These are phyloP conservation scores for Neurospora sp. DNA, from an alignment of 495 filamentous ascomycete genomes.

Conservation along the genomic window DNA sequence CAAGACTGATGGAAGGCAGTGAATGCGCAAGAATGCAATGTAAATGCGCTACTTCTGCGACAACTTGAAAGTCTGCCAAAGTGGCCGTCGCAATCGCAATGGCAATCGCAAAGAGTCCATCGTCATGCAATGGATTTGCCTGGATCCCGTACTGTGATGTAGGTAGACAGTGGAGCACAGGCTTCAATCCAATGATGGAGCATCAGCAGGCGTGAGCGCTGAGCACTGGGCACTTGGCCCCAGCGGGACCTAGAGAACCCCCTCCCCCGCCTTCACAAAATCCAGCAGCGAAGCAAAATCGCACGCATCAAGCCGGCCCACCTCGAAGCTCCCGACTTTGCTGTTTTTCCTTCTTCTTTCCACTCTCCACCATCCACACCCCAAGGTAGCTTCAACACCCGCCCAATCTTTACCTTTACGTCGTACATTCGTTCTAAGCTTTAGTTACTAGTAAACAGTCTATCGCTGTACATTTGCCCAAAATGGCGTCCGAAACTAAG, in stretches of 20 bases:
- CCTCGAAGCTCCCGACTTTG: constrained; percentile 6
- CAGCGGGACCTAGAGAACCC: constrained; percentile 16
- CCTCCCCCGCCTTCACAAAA: constrained; percentile 33
- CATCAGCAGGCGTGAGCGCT: not conserved
- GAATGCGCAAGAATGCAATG: not conserved
- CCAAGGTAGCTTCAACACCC: not conserved
- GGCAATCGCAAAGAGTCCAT: not conserved
- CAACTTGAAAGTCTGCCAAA: not conserved
- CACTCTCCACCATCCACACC: not conserved
- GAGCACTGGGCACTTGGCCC: not conserved
- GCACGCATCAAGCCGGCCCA: not conserved
- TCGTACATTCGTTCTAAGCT: not conserved
- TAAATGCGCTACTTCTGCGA: not conserved
- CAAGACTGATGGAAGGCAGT: not conserved
- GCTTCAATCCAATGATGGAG: not conserved
- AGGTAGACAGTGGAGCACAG: not conserved
- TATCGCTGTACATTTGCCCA: constrained; percentile 8
- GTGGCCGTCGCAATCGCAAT: not conserved
- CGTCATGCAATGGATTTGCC: not conserved
- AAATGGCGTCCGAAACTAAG: constrained; percentile 24
- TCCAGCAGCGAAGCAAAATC: constrained; percentile 24
- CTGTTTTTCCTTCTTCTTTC: constrained; percentile 7
- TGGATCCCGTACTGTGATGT: not conserved
- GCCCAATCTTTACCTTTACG: not conserved
- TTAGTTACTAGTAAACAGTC: not conserved